Conservation (phyloP, 345 rosid genomes). For the Leavenworthia alabamica region DNA sequence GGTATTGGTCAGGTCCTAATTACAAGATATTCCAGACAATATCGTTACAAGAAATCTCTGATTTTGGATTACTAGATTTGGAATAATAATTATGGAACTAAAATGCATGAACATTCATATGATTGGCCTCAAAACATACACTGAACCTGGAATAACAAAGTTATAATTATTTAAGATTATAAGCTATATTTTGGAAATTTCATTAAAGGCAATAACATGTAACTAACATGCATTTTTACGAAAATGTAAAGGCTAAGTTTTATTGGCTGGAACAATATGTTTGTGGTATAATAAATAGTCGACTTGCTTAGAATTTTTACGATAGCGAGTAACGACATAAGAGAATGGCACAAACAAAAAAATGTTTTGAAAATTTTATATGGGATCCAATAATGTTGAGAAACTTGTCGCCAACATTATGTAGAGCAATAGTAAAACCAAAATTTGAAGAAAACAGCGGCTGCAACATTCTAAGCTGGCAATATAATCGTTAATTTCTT, state of each 20-base stretch:
- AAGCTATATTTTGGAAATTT: slow-evolving; percentile 17
- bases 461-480: not conserved
- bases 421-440: not conserved
- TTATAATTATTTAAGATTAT: not conserved
- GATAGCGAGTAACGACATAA: not conserved
- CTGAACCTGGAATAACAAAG: not conserved
- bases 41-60: slow-evolving; percentile 28
- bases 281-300: not conserved
- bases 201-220: not conserved
- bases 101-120: slow-evolving; percentile 20
- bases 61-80: slow-evolving; percentile 21
- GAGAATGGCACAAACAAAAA: not conserved
- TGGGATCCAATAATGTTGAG: not conserved
- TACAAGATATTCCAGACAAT: slow-evolving; percentile 28
- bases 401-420: not conserved
- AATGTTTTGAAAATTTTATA: not conserved
- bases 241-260: not conserved
- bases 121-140: slow-evolving; percentile 25
- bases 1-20: slow-evolving; percentile 5
- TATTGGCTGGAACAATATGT: not conserved
- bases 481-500: not conserved
- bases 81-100: not conserved
- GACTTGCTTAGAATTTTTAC: not conserved
- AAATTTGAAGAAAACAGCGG: not conserved
- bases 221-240: slow-evolving; percentile 1